Conservation (phyloP, 2,329 filamentous ascomycete genomes). For the Westerdykella aurantiaca region DNA sequence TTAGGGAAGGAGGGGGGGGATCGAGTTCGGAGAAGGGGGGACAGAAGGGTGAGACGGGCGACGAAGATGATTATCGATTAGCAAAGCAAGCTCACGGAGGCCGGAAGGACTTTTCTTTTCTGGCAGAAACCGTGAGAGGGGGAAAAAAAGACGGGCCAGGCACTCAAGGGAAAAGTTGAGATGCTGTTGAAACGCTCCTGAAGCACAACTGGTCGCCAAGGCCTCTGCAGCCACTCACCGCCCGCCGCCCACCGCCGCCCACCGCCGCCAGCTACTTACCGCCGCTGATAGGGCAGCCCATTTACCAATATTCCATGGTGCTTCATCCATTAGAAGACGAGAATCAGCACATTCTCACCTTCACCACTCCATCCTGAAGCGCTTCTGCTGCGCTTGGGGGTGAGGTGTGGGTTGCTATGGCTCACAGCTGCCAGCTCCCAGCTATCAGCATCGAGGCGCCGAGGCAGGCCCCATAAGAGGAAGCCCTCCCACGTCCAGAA, state of each 20-base stretch:
- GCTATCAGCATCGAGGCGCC: no score
- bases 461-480: no score
- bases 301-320: background rate
- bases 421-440: no score
- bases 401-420: no score
- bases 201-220: constrained; percentile 4
- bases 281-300: constrained; percentile 5
- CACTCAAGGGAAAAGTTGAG: background rate
- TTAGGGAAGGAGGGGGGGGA: no score
- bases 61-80: background rate
- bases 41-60: background rate
- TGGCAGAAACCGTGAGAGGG: constrained; percentile 8
- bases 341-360: no score
- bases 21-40: no score
- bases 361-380: background rate
- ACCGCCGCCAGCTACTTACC: background rate
- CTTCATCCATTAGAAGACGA: no score
- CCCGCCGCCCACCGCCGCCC: background rate
- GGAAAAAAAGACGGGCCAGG: background rate
- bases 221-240: constrained; percentile 4
- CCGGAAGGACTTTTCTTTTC: constrained; percentile 13
- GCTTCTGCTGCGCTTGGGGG: background rate
- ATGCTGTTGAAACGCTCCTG: constrained; percentile 9
- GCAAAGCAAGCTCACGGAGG: constrained; percentile 1
- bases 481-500: no score